Percentiles rank a stretch among this genome's conserved stretches.
phyloP scores from a whole-genome alignment of 1,139 yeast genomes.

The Suhomyces maxii region DNA sequence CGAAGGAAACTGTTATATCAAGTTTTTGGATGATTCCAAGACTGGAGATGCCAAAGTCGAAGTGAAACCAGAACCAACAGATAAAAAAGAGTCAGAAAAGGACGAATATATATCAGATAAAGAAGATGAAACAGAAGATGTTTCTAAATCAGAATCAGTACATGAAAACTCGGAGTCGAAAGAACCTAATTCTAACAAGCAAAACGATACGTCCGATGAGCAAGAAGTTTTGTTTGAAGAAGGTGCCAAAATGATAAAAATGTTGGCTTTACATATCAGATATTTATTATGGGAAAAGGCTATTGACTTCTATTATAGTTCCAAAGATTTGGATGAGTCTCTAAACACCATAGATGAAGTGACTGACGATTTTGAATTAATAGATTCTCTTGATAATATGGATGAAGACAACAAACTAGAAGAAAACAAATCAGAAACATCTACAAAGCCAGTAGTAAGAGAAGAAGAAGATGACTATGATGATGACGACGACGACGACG shows the following conservation, averaged over 20 bases:
- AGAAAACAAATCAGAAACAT: constrained; percentile 19
- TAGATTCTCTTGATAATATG: constrained; percentile 32
- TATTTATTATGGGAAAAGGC: constrained; percentile 77
- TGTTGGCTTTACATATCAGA: constrained; percentile 62
- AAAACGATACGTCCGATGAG: constrained; percentile 6
- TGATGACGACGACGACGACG: constrained; percentile 34
- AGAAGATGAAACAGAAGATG: background rate
- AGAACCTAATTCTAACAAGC: constrained; percentile 13
- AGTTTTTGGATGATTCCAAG: constrained; percentile 22
- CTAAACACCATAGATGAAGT: constrained; percentile 32
- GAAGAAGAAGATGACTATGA: constrained; percentile 45
- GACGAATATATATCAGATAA: constrained; percentile 5
- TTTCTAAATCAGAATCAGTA: constrained; percentile 3
- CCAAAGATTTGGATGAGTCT: constrained; percentile 30
- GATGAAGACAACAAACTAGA: constrained; percentile 19
- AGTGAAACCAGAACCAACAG: background rate
- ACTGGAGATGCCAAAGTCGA: background rate
- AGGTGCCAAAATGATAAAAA: constrained; percentile 50
- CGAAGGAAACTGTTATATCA: constrained; percentile 50
- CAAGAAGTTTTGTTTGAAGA: constrained; percentile 38
- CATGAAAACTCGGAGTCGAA: background rate
- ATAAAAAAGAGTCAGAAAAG: background rate
- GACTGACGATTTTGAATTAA: constrained; percentile 38
- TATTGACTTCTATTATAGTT: constrained; percentile 50
- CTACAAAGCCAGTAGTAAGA: constrained; percentile 24